Evolutionary conservation across 768 basidiomycete species (phyloP), one percentile per base, ranked within the genome.

Genomic region (Russula lepida): DNA sequence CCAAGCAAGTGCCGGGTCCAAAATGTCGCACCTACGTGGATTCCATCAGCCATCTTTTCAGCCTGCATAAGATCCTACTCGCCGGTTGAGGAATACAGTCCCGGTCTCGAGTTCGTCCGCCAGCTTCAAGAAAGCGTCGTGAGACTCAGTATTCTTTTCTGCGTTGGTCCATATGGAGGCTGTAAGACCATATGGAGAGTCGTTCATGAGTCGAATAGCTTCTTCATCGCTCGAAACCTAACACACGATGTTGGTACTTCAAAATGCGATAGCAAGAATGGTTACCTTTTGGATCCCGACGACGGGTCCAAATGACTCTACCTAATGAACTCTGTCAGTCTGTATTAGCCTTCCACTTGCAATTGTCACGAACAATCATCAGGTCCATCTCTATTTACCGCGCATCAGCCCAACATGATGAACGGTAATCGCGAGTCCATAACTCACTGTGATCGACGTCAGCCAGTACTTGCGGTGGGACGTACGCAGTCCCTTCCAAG

Each of bases 1-100:
- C 97, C 97, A 99, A 0, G 90, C 81, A 1, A 98, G 76, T 5
- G 94, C 92, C 2, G 97, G 95, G 69, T 99, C 97, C 25, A 97
- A 79, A 69, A 78, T 86, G 73, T 99, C 95, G 67, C 89, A 91
- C 46, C 88, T 88, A 64, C 2, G 27, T 32, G 50, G 21, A 64
- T 21, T 25, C 17, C 19, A 37, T 68, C 57, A 67, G 66, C 27
- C 33, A 21, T 32, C 46, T 32, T 53, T 50, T 13, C 23, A 17
- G 11, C 48, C 27, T 4, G 21, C 37, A 13, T 12, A 19, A 9
- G 27, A 59, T 33, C 11, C 17, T 27, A 63, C 44, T 59, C 67
- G 88, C 81, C 92, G 78, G 73, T 99, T 99, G 69, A 95, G 72
- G 73, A 91, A 98, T 6, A 98, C 93, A 0, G 95, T 99, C 3